phyloP scores from a whole-genome alignment of 192 early-diverging fungal species.

The Coemansia sp. region DNA sequence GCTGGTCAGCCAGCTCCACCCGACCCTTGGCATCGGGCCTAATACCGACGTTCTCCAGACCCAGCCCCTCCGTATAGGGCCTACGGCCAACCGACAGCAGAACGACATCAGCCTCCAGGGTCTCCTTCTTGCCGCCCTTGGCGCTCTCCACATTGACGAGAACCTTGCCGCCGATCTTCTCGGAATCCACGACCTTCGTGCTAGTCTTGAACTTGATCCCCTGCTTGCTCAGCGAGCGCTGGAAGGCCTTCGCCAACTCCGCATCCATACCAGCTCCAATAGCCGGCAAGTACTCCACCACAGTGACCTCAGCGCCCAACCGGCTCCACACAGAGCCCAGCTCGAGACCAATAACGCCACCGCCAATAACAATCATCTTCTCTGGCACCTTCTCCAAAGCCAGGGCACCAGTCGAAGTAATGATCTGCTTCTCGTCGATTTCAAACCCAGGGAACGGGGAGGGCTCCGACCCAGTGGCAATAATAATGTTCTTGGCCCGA shows the following conservation, averaged over 20 bases:
- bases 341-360: slow-evolving; percentile 98
- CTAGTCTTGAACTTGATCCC: slow-evolving; percentile 97
- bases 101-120: slow-evolving; percentile 86
- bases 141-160: slow-evolving; percentile 89
- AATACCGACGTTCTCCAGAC: slow-evolving; percentile 88
- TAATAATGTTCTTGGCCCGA: slow-evolving; percentile 94
- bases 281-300: slow-evolving; percentile 89
- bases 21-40: slow-evolving; percentile 85
- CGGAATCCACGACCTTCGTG: slow-evolving; percentile 92
- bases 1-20: slow-evolving; percentile 75
- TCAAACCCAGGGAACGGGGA: slow-evolving; percentile 91
- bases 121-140: slow-evolving; percentile 75
- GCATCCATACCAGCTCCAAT: slow-evolving; percentile 97
- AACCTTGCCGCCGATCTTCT: slow-evolving; percentile 83
- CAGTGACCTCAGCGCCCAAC: slow-evolving; percentile 90
- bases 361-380: slow-evolving; percentile 98
- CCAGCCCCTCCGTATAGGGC: slow-evolving; percentile 90
- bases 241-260: slow-evolving; percentile 91
- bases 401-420: slow-evolving; percentile 97
- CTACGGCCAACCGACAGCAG: slow-evolving; percentile 93
- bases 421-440: slow-evolving; percentile 93
- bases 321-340: slow-evolving; percentile 98
- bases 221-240: slow-evolving; percentile 89
- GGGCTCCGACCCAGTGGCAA: slow-evolving; percentile 96
- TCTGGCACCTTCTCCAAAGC: slow-evolving; percentile 91